phyloP scores from a whole-genome alignment of 2,329 filamentous ascomycete species.

The Colletotrichum sansevieriae region DNA sequence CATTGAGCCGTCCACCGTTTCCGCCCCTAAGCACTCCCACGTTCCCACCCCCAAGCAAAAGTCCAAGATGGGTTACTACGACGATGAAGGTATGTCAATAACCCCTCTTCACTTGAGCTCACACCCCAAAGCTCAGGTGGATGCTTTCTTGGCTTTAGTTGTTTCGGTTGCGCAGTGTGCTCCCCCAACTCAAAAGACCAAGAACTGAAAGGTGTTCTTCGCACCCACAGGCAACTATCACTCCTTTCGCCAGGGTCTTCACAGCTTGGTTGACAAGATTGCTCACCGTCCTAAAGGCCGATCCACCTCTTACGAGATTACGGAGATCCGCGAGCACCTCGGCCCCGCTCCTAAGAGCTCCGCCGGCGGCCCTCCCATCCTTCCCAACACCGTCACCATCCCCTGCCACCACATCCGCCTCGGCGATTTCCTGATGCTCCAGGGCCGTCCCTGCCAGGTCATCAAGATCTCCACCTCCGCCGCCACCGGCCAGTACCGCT shows the following conservation, averaged over 20 bases:
- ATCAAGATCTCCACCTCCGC: slow-evolving; percentile 99
- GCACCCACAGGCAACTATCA: slow-evolving; percentile 65
- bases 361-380: slow-evolving; percentile 50
- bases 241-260: slow-evolving; percentile 67
- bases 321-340: slow-evolving; percentile 62
- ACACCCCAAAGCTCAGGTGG: slow-evolving; percentile 5
- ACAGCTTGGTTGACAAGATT: slow-evolving; percentile 70
- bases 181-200: slow-evolving; percentile 34
- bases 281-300: slow-evolving; percentile 60
- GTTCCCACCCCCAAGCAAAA: slow-evolving; percentile 57
- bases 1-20: slow-evolving; percentile 66
- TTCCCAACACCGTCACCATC: slow-evolving; percentile 93
- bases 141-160: slow-evolving; percentile 36
- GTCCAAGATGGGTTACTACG: slow-evolving; percentile 75
- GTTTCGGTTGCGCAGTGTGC: slow-evolving; percentile 41
- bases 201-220: slow-evolving; percentile 35
- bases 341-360: slow-evolving; percentile 48
- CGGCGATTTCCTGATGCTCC: slow-evolving; percentile 97
- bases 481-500: slow-evolving; percentile 99
- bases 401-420: slow-evolving; percentile 99
- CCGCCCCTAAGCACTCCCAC: slow-evolving; percentile 57
- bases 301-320: slow-evolving; percentile 57
- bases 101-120: slow-evolving; percentile 9
- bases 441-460: slow-evolving; percentile 99
- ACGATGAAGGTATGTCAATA: slow-evolving; percentile 67